A percentile compares a stretch with the other conserved stretches of the same genome.
Evolutionary conservation across 2,329 filamentous ascomycete genomes (phyloP).

Genomic region (Alternaria sp.): DNA sequence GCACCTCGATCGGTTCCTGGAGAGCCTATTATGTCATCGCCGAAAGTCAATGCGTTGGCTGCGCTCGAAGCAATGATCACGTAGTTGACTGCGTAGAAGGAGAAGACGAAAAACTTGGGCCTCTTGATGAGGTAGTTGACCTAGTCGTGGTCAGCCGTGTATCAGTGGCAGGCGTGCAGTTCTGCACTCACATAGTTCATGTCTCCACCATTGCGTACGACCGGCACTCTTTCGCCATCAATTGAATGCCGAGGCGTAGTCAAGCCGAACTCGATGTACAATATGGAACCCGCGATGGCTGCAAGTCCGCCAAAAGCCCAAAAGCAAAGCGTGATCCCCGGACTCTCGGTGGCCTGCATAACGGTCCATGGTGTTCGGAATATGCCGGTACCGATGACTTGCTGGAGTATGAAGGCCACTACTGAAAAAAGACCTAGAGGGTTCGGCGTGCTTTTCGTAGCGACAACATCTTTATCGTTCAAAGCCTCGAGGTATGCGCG

Average conservation of each 20-base stretch:
- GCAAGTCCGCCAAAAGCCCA: neutral
- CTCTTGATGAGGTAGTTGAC: neutral
- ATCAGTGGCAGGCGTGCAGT: neutral
- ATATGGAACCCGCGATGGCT: neutral
- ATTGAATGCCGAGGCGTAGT: neutral
- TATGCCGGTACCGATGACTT: neutral
- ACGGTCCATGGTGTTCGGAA: neutral
- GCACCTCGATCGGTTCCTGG: neutral
- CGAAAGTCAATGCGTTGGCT: neutral
- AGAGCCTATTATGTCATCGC: neutral
- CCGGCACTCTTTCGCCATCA: neutral
- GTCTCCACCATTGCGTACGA: neutral
- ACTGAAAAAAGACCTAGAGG: neutral
- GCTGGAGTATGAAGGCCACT: neutral
- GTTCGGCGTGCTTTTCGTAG: neutral
- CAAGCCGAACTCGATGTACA: neutral
- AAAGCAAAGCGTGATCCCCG: neutral
- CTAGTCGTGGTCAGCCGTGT: neutral
- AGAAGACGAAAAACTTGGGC: neutral
- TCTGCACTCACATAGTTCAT: neutral
- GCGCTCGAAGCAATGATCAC: neutral
- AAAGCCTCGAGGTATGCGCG: neutral
- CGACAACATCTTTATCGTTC: neutral
- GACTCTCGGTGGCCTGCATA: neutral
- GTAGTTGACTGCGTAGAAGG: neutral